These are phyloP conservation scores for Myotisia sp. DNA, from an alignment of 2,329 filamentous ascomycete species.

Conservation along the genomic window DNA sequence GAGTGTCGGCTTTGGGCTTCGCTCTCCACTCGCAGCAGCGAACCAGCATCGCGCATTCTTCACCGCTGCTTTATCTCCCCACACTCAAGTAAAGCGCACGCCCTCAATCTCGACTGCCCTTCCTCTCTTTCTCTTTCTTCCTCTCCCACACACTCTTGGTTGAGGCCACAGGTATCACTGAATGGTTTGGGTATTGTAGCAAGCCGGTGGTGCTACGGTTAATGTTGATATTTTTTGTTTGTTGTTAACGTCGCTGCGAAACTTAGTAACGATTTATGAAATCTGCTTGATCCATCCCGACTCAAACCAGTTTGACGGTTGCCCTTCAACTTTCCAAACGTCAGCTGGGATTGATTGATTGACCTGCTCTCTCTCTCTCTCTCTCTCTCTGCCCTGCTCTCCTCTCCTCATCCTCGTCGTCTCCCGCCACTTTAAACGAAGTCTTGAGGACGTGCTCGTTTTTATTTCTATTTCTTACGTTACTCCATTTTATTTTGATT, in stretches of 20 bases:
- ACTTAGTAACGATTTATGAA: too few relatives aligned
- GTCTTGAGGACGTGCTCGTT: not conserved
- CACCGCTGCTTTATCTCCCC: conserved; percentile 29
- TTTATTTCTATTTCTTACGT: not conserved
- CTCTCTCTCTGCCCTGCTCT: conserved; percentile 11
- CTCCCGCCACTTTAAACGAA: not conserved
- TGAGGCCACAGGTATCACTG: too few relatives aligned
- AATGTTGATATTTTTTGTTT: too few relatives aligned
- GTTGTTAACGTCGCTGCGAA: too few relatives aligned
- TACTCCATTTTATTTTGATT: conserved; percentile 1
- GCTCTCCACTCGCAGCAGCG: too few relatives aligned
- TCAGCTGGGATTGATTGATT: conserved; percentile 10
- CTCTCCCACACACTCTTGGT: too few relatives aligned
- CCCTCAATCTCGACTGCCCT: conserved; percentile 5
- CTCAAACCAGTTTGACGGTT: too few relatives aligned
- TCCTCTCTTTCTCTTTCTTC: conserved; percentile 5
- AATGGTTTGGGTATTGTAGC: too few relatives aligned
- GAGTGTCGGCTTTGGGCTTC: too few relatives aligned
- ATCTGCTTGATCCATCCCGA: too few relatives aligned
- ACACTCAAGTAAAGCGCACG: conserved; percentile 14
- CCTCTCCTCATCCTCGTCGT: conserved; percentile 1
- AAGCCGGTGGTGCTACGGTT: too few relatives aligned
- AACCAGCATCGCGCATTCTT: conserved; percentile 26
- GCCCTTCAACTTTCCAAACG: not conserved
- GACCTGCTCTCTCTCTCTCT: conserved; percentile 17